Base-by-base conservation (phyloP, 2,329 filamentous ascomycete species). In the Colletotrichum abscissum region DNA sequence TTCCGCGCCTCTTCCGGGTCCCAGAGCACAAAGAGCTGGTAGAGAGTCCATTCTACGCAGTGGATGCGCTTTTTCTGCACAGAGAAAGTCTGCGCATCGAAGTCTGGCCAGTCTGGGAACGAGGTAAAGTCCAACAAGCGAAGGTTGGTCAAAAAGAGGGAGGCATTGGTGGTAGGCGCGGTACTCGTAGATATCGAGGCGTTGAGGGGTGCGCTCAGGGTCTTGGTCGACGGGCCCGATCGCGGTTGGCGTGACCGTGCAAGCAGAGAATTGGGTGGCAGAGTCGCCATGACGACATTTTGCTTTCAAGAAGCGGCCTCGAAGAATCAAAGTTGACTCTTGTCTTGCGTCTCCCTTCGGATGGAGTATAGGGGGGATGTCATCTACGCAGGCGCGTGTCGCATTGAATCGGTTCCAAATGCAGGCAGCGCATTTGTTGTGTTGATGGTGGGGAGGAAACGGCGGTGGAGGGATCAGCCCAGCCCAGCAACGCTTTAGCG, bases 1-100 rank as follows among this genome's bases (percentile, higher is more conserved):
- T 92, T 92, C 75, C 90, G 89, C 22, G 95, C 90, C 78, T 94
- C 93, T 12, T 92, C 89, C 0, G 90, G 89, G 79, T 98, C 94
- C 93, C 95, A 98, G 3, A 97, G 84, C 49, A 89, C 87, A 81
- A 98, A 98, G 16, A 99, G 88, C 64, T 94, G 92, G 82, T 93
- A 98, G n/a, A 98, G 86, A 0, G 93, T 91, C 95, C 96, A 98
- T 85, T 99, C 97, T 49, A 95, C 91, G 73, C 91, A 91, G 77
- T 94, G 91, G 49, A 97, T 92, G 66, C 96, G 91, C 81, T 92
- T 93, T 83, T 96, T 97, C 82, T 96, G 93, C 66, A 93, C 93
- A 3, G 90, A 90, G 79, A 98, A 94, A 2, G 93, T 93, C 63
- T 92, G 87, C 0, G 87, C 80, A 1, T 90, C 91, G 69, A 98